phyloP scores from a whole-genome alignment of 2,329 filamentous ascomycete genomes.

The Aspergillus alliaceus region DNA sequence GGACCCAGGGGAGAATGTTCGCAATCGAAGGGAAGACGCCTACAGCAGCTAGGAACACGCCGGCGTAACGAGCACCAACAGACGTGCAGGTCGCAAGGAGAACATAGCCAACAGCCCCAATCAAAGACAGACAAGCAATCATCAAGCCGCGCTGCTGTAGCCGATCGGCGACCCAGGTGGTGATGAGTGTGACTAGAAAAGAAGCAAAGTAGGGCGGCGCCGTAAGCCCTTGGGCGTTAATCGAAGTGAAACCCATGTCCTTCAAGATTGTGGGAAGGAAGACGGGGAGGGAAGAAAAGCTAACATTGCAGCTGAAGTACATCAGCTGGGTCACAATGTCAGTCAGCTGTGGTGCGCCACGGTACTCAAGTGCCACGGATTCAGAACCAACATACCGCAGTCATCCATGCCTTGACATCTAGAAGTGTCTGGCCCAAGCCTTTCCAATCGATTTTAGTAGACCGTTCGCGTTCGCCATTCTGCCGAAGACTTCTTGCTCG shows the following conservation, averaged over 20 bases:
- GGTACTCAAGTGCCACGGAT: background rate
- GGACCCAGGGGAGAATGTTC: conserved; percentile 69
- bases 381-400: conserved; percentile 33
- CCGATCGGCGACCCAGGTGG: conserved; percentile 66
- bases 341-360: background rate
- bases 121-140: conserved; percentile 56
- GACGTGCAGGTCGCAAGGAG: conserved; percentile 60
- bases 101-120: conserved; percentile 64
- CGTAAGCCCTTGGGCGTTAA: conserved; percentile 70
- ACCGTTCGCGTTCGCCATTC: conserved; percentile 47
- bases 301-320: conserved; percentile 64
- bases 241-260: conserved; percentile 66
- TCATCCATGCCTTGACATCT: conserved; percentile 51
- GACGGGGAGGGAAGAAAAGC: conserved; percentile 64
- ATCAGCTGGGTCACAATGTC: conserved; percentile 40
- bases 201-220: conserved; percentile 70
- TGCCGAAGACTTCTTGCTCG: conserved; percentile 54
- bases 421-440: conserved; percentile 48
- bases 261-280: conserved; percentile 64
- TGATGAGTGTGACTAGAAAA: conserved; percentile 61
- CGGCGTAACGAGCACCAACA: conserved; percentile 52
- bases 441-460: conserved; percentile 46
- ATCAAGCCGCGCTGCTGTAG: conserved; percentile 63
- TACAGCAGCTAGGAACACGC: conserved; percentile 56
- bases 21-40: conserved; percentile 68